A percentile compares a stretch with the other conserved stretches of the same genome.
Conservation (phyloP, 371 early-diverging fungal genomes). For the Haplosporangium sp. region DNA sequence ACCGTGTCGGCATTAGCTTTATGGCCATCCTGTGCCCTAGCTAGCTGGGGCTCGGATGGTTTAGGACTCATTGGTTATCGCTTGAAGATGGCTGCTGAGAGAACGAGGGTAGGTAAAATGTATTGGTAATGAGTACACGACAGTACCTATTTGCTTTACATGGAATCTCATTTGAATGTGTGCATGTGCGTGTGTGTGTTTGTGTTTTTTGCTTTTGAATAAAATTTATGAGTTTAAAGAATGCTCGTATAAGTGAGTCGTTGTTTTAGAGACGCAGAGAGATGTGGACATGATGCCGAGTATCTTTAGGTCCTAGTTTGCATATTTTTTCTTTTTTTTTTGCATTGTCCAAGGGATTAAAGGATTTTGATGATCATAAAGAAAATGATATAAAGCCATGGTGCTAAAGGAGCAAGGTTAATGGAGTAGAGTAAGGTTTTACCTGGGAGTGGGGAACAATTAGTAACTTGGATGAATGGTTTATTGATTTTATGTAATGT, state of each 20-base stretch:
- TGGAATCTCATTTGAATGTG: neutral
- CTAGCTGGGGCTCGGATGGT: slow-evolving; percentile 14
- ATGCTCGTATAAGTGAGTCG: neutral
- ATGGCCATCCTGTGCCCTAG: slow-evolving; percentile 24
- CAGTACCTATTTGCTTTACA: neutral
- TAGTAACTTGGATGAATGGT: too few species aligned
- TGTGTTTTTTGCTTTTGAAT: neutral
- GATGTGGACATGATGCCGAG: neutral
- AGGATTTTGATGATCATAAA: too few species aligned
- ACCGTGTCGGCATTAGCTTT: slow-evolving; percentile 17
- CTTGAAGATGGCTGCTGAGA: neutral
- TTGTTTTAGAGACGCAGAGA: neutral
- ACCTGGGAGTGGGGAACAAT: too few species aligned
- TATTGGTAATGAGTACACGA: neutral
- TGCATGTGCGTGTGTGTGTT: too few species aligned
- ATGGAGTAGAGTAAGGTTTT: too few species aligned
- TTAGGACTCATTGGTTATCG: slow-evolving; percentile 24
- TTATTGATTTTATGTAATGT: too few species aligned
- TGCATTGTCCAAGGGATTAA: too few species aligned
- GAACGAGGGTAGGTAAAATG: neutral
- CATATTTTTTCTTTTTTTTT: too few species aligned
- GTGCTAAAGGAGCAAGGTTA: too few species aligned
- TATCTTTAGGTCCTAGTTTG: neutral
- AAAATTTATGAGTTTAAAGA: neutral
- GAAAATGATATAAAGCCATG: too few species aligned